Evolutionary conservation across 2,329 filamentous ascomycete genomes (phyloP).

Genomic region (Fusarium nanum): DNA sequence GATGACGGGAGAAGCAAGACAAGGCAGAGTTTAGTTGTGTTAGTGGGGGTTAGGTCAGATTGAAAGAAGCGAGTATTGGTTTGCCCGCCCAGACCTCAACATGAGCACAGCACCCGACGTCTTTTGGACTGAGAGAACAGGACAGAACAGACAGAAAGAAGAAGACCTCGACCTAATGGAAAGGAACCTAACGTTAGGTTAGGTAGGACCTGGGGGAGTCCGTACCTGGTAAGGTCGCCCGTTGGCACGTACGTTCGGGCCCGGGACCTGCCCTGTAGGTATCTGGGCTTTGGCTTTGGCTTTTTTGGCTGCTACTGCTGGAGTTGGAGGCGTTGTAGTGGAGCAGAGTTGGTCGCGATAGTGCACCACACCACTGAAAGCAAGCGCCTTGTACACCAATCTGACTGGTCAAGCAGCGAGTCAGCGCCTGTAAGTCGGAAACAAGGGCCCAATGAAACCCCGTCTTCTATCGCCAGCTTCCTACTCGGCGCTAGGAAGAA

Average conservation of each 20-base stretch:
- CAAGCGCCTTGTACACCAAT: constrained; percentile 53
- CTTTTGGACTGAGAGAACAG: background rate
- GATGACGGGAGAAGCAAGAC: constrained; percentile 25
- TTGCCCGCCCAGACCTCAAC: constrained; percentile 6
- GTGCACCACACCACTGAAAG: constrained; percentile 50
- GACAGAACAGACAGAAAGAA: background rate
- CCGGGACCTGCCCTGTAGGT: constrained; percentile 9
- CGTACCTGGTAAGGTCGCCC: constrained; percentile 36
- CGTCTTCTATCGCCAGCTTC: constrained; percentile 20
- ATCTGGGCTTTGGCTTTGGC: background rate
- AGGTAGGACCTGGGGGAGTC: constrained; percentile 27
- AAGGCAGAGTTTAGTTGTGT: constrained; percentile 7
- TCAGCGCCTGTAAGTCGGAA: constrained; percentile 47
- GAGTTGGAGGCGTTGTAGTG: constrained; percentile 22
- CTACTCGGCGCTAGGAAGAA: constrained; percentile 32
- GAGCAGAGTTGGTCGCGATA: constrained; percentile 38
- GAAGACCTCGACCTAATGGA: background rate
- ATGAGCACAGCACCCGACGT: background rate
- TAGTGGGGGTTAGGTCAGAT: constrained; percentile 25
- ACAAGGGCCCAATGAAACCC: constrained; percentile 31
- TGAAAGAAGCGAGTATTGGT: constrained; percentile 28
- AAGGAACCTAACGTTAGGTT: background rate
- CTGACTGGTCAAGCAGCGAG: constrained; percentile 51
- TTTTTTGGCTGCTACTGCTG: background rate
- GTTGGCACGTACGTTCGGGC: constrained; percentile 31